These are phyloP conservation scores for Solanum habrochaites DNA, from an alignment of 257 asterid genomes.

Conservation along the genomic window DNA sequence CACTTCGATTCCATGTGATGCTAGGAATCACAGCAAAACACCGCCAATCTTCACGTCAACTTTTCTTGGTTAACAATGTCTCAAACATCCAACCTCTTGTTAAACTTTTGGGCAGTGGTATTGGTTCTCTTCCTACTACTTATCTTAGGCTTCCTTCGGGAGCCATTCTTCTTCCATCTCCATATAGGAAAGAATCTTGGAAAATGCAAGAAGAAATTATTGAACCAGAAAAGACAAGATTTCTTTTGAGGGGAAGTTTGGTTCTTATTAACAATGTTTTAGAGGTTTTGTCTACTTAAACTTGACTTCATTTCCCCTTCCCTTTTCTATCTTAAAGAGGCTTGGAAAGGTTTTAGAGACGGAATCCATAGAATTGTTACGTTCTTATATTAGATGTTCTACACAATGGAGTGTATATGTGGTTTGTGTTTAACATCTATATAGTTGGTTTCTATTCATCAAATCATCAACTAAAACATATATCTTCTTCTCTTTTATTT, in stretches of 20 bases:
- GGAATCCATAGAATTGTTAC: not conserved
- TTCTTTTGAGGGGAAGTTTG: not conserved
- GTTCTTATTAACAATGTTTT: not conserved
- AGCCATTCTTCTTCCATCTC: not conserved
- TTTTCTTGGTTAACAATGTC: not conserved
- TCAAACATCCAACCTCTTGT: not conserved
- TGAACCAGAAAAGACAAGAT: not conserved
- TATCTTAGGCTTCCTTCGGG: not conserved
- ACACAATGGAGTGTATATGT: not conserved
- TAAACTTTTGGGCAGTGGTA: not conserved
- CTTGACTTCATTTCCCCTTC: not conserved
- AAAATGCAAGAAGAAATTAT: not conserved
- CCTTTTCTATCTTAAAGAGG: not conserved
- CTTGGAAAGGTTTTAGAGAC: not conserved
- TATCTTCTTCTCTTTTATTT: not conserved
- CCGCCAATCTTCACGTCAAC: not conserved
- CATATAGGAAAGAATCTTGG: not conserved
- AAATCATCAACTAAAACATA: not conserved
- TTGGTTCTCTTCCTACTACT: not conserved
- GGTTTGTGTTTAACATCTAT: not conserved
- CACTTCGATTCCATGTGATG: not conserved
- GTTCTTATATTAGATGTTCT: not conserved
- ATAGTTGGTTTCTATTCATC: not conserved
- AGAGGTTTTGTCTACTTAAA: not conserved
- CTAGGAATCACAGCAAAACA: not conserved